A percentile compares a stretch with the other conserved stretches of the same genome.
phyloP scores from a whole-genome alignment of 192 early-diverging fungal species.

The Allomyces macrogynus region DNA sequence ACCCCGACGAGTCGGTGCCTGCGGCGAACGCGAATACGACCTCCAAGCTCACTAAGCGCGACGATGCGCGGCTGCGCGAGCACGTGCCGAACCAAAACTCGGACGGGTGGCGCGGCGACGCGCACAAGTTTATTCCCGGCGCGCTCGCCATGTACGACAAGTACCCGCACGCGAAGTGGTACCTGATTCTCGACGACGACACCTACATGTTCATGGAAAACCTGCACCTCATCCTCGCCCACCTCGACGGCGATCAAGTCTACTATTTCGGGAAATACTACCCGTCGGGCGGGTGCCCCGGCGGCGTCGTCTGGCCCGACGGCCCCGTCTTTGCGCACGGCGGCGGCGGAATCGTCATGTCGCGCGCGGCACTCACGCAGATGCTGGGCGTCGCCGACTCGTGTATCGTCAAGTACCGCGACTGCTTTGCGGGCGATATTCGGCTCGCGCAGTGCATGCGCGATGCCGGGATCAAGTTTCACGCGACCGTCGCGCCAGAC shows the following conservation, averaged over 20 bases:
- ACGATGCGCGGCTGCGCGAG: neutral
- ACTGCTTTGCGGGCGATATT: conserved; percentile 18
- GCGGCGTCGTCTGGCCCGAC: conserved; percentile 12
- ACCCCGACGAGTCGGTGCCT: neutral
- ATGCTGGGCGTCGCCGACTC: neutral
- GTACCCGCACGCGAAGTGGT: conserved; percentile 19
- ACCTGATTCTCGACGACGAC: conserved; percentile 21
- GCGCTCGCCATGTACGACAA: conserved; percentile 6
- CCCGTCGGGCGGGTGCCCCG: conserved; percentile 15
- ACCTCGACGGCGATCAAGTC: conserved; percentile 6
- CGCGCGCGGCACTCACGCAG: conserved; percentile 4
- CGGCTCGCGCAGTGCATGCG: conserved; percentile 17
- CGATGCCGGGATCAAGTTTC: conserved; percentile 11
- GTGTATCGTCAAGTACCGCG: conserved; percentile 12
- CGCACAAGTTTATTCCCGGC: conserved; percentile 22
- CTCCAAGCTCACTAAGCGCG: too few relatives aligned
- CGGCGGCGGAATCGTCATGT: conserved; percentile 15
- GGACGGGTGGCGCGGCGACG: conserved; percentile 15
- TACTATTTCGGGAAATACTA: conserved; percentile 9
- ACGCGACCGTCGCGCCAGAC: neutral
- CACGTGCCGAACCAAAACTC: neutral
- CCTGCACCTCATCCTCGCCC: neutral
- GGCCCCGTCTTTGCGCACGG: conserved; percentile 18
- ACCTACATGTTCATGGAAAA: conserved; percentile 10
- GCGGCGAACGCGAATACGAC: neutral